Evolutionary conservation across 1,284 basidiomycete species (phyloP), one percentile per base, ranked within the genome.

Genomic region (Cutaneotrichosporon sp.): DNA sequence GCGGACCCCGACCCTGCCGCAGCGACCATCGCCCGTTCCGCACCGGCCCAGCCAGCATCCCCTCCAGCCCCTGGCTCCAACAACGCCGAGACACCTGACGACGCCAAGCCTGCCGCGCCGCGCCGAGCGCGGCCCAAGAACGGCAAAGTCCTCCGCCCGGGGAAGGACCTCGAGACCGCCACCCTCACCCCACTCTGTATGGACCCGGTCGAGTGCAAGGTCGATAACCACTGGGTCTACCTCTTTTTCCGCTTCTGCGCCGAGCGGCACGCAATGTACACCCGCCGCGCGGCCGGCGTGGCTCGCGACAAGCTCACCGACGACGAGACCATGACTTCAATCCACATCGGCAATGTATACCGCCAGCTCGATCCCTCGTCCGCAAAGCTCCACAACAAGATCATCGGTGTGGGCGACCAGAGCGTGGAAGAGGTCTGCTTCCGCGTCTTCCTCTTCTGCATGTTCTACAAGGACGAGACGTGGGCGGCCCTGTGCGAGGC

Each of bases 231-330:
- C 43, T 74, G 64, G 66, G 52, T 66, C 2, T 71, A 69, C 61
- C 50, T 71, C 18, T 74, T 70, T 60, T 74, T 66, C 54, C 68
- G 72, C 2, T 74, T 74, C 63, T 72, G 71, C 61, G 69, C 66
- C 10, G 72, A 74, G 49, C 57, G 71, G 27, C 72, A 72, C 42
- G 31, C 56, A 10, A 72, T 74, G 69, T 64, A 66, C 51, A 60
- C 62, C 4, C 60, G 59, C 50, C 63, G 67, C 4, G 18, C 54
- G 25, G 67, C 54, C 1, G 69, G 68, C 4, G 60, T 69, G 3
- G 31, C 67, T 0, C 59, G 71, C 22, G 61, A 70, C 50, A 22
- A 70, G 53, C 49, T 71, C 16, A 65, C 50, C 1, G 67, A 51
- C 7, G 51, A 62, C 58, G 67, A 68, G 54, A 69, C 67, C 1